These are phyloP conservation scores for Spiromastix sp. DNA, from an alignment of 2,329 filamentous ascomycete genomes.

Conservation along the genomic window DNA sequence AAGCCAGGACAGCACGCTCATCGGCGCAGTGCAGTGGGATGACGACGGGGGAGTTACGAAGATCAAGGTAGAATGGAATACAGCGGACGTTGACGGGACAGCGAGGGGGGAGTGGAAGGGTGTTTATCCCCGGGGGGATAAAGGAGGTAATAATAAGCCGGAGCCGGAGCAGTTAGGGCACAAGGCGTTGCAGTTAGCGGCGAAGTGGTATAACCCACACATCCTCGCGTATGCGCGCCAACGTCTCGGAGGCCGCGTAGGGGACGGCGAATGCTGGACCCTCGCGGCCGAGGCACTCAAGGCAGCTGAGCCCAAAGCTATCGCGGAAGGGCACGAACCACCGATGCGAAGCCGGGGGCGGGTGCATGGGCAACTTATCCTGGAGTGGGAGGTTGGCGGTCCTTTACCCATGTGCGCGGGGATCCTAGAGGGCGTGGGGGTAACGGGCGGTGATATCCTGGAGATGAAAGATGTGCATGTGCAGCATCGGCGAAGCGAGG, in stretches of 20 bases:
- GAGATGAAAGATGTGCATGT: slow-evolving; percentile 20
- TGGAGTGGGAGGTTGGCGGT: slow-evolving; percentile 11
- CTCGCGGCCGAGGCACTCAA: slow-evolving; percentile 21
- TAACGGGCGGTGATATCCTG: slow-evolving; percentile 23
- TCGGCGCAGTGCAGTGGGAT: slow-evolving; percentile 21
- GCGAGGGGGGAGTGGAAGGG: slow-evolving; percentile 25
- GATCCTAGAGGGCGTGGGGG: slow-evolving; percentile 16
- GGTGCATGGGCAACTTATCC: slow-evolving; percentile 21
- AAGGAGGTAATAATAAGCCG: too few relatives aligned
- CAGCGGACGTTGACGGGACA: slow-evolving; percentile 19
- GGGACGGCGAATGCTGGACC: slow-evolving; percentile 31
- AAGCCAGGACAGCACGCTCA: slow-evolving; percentile 14
- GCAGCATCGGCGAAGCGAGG: too few relatives aligned
- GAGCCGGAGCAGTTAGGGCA: slow-evolving; percentile 11
- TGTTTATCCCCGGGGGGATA: slow-evolving; percentile 15
- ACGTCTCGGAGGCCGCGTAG: slow-evolving; percentile 21
- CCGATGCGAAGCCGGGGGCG: slow-evolving; percentile 21
- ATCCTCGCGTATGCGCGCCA: slow-evolving; percentile 22
- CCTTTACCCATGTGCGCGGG: slow-evolving; percentile 13
- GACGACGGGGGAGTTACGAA: slow-evolving; percentile 22
- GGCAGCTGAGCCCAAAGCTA: slow-evolving; percentile 14
- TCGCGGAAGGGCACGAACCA: slow-evolving; percentile 15
- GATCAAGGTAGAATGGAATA: slow-evolving; percentile 26
- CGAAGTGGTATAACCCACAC: slow-evolving; percentile 17
- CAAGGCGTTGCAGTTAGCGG: slow-evolving; percentile 14